A percentile compares a stretch with the other conserved stretches of the same genome.
These are phyloP conservation scores for Rhododendron mucronatum DNA, from an alignment of 148 eudicot species.

Conservation along the genomic window DNA sequence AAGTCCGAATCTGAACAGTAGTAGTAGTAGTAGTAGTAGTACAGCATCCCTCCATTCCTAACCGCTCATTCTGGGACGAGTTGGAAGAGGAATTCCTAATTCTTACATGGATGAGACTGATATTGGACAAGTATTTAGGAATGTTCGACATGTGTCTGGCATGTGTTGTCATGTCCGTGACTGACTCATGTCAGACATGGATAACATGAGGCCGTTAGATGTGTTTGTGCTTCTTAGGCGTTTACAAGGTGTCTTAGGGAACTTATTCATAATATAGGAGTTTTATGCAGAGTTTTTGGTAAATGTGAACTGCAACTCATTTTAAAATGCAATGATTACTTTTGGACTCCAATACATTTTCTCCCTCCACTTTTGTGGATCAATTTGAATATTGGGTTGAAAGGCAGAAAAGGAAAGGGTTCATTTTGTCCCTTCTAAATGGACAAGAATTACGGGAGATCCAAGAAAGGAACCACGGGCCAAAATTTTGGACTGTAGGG, in stretches of 20 bases:
- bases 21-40: not conserved
- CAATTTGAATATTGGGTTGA: not conserved
- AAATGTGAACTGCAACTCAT: not conserved
- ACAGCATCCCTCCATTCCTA: not conserved
- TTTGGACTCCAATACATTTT: not conserved
- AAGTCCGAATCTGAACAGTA: too few relatives aligned
- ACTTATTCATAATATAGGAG: not conserved
- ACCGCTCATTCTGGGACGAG: not conserved
- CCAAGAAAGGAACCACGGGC: not conserved
- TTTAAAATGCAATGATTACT: not conserved
- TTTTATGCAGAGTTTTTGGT: not conserved
- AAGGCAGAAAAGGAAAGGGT: not conserved
- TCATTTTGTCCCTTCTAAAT: not conserved
- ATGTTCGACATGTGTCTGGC: not conserved
- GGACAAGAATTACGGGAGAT: not conserved
- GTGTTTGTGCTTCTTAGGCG: not conserved
- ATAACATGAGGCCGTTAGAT: not conserved
- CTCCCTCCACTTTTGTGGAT: not conserved
- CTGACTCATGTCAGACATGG: not conserved
- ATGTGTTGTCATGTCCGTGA: not conserved
- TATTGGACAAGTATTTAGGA: not conserved
- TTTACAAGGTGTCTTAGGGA: not conserved
- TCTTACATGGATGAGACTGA: not conserved
- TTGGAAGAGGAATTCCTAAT: not conserved
- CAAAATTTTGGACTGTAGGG: not conserved